A percentile compares a stretch with the other conserved stretches of the same genome.
These are phyloP conservation scores for Phytophthora boehmeriae DNA, from an alignment of 352 stramenopile species.

Conservation along the genomic window DNA sequence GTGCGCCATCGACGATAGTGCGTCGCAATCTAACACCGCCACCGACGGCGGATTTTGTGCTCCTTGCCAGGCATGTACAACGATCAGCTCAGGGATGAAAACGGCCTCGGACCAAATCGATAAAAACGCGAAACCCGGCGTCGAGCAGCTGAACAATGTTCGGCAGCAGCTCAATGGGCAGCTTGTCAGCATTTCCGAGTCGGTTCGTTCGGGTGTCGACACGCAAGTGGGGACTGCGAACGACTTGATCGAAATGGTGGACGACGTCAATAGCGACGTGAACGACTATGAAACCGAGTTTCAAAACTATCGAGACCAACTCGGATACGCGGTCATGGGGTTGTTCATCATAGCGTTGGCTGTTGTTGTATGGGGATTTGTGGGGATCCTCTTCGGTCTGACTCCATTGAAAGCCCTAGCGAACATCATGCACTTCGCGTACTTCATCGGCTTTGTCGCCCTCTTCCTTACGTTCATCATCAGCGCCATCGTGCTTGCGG, in stretches of 20 bases:
- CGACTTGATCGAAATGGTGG: conserved; percentile 35
- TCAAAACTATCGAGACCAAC: conserved; percentile 44
- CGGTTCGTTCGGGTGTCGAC: conserved; percentile 47
- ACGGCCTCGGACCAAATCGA: conserved; percentile 40
- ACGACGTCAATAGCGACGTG: conserved; percentile 35
- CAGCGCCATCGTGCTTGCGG: conserved; percentile 53
- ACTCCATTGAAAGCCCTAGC: conserved; percentile 64
- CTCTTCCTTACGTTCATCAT: conserved; percentile 71
- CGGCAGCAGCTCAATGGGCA: conserved; percentile 38
- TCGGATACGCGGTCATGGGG: conserved; percentile 49
- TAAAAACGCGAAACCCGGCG: conserved; percentile 37
- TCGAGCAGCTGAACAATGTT: conserved; percentile 38
- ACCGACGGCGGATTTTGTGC: conserved; percentile 37
- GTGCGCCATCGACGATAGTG: conserved; percentile 27
- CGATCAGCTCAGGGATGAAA: conserved; percentile 41
- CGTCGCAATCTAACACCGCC: conserved; percentile 3
- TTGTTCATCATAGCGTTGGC: conserved; percentile 63
- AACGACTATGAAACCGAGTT: conserved; percentile 41
- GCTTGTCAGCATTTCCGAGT: conserved; percentile 44
- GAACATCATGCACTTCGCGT: conserved; percentile 78
- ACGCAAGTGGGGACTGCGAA: conserved; percentile 33
- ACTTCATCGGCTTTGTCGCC: conserved; percentile 70
- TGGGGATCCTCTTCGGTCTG: conserved; percentile 70
- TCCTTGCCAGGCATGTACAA: conserved; percentile 39
- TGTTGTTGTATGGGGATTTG: conserved; percentile 58